Conservation (phyloP, 2,329 filamentous ascomycete genomes). For the Davidsoniella neocaledoniae region DNA sequence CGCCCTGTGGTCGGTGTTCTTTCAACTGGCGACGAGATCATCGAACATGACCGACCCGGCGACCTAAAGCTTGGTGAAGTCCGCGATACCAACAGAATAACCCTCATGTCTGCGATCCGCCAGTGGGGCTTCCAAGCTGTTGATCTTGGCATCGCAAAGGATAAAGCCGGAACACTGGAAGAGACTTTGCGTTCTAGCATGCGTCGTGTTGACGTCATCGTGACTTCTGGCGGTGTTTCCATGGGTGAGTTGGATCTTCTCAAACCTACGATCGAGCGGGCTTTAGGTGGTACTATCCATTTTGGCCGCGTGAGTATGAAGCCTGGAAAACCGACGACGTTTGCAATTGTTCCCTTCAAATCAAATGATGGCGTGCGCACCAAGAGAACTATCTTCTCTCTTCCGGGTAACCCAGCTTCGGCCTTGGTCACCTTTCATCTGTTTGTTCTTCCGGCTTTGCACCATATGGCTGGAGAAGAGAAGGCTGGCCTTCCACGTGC, state of each 20-base stretch:
- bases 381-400: conserved; percentile 63
- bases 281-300: conserved; percentile 80
- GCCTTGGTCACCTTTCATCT: conserved; percentile 87
- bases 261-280: conserved; percentile 86
- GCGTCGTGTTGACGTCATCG: conserved; percentile 58
- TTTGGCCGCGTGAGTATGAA: conserved; percentile 97
- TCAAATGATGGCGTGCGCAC: conserved; percentile 30
- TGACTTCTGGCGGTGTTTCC: conserved; percentile 87
- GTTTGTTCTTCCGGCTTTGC: conserved; percentile 77
- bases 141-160: conserved; percentile 72
- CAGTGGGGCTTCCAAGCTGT: conserved; percentile 63
- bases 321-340: conserved; percentile 92
- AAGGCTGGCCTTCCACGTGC: conserved; percentile 56
- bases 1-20: conserved; percentile 70
- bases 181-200: conserved; percentile 59
- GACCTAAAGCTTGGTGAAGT: conserved; percentile 65
- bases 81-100: conserved; percentile 81
- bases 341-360: conserved; percentile 67
- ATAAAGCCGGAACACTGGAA: conserved; percentile 59
- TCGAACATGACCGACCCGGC: conserved; percentile 49
- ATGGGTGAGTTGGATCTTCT: conserved; percentile 97
- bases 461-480: conserved; percentile 53
- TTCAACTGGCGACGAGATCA: conserved; percentile 89
- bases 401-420: conserved; percentile 87
- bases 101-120: conserved; percentile 59